These are phyloP conservation scores for Neurospora terricola DNA, from an alignment of 495 filamentous ascomycete genomes.

Conservation along the genomic window DNA sequence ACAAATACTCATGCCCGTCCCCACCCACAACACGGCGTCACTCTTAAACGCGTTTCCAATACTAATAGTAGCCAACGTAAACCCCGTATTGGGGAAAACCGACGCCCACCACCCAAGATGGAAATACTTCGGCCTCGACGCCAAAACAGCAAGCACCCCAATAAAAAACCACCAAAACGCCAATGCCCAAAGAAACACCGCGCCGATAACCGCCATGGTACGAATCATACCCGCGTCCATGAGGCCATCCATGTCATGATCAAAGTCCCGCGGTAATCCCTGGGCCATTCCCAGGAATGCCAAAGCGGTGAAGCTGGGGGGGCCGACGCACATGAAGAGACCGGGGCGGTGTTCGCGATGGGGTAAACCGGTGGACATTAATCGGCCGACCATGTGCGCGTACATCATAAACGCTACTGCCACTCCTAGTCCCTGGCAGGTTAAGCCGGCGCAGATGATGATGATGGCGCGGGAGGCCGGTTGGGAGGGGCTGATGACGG, in stretches of 20 bases:
- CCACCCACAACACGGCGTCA: constrained; percentile 33
- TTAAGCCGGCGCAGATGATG: constrained; percentile 41
- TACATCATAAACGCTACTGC: constrained; percentile 44
- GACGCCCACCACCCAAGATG: constrained; percentile 47
- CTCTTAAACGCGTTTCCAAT: constrained; percentile 37
- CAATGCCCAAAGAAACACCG: constrained; percentile 64
- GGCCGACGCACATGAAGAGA: constrained; percentile 64
- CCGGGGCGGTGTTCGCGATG: constrained; percentile 41
- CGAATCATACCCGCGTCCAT: constrained; percentile 24
- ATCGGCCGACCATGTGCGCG: constrained; percentile 48
- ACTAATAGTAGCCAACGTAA: constrained; percentile 40
- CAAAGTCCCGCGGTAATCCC: constrained; percentile 24
- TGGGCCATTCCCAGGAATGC: constrained; percentile 20
- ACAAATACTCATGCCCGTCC: constrained; percentile 41
- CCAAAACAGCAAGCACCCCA: constrained; percentile 44
- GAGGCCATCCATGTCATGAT: constrained; percentile 20
- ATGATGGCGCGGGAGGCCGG: constrained; percentile 26
- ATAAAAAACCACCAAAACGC: constrained; percentile 68
- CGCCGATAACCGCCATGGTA: constrained; percentile 43
- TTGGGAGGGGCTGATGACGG: constrained; percentile 33
- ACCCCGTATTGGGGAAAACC: constrained; percentile 54
- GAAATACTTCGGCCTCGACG: constrained; percentile 41
- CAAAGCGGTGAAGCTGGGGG: constrained; percentile 50
- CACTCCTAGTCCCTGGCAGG: constrained; percentile 45
- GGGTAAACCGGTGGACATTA: constrained; percentile 51